A percentile compares a stretch with the other conserved stretches of the same genome.
These are phyloP conservation scores for Phytopythium cucurbitacearum DNA, from an alignment of 352 stramenopile genomes.

Conservation along the genomic window DNA sequence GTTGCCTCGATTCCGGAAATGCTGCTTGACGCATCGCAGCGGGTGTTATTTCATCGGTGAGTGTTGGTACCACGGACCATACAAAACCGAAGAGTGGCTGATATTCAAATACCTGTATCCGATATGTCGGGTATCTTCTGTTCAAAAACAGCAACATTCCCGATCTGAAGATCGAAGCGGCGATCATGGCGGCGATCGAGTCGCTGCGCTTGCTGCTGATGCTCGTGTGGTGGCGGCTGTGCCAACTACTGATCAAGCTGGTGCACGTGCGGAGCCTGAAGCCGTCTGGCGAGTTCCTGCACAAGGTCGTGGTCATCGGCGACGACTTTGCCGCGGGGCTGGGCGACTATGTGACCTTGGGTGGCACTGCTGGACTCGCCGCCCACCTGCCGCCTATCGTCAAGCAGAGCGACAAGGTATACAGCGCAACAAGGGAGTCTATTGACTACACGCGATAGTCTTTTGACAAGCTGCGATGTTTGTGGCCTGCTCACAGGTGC, in stretches of 20 bases:
- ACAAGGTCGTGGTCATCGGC: slow-evolving; percentile 82
- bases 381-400: slow-evolving; percentile 52
- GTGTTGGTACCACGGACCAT: no score
- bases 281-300: slow-evolving; percentile 57
- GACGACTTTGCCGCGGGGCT: slow-evolving; percentile 81
- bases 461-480: slow-evolving; percentile 8
- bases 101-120: no score
- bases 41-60: no score
- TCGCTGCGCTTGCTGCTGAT: slow-evolving; percentile 47
- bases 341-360: slow-evolving; percentile 73
- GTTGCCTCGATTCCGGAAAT: no score
- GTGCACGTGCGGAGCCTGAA: slow-evolving; percentile 43
- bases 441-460: neutral
- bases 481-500: slow-evolving; percentile 37
- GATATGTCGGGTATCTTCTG: no score
- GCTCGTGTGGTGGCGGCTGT: slow-evolving; percentile 70
- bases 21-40: no score
- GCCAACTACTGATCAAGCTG: slow-evolving; percentile 39
- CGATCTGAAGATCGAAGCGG: no score
- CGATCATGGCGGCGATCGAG: slow-evolving; percentile 14
- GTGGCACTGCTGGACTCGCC: slow-evolving; percentile 36
- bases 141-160: no score
- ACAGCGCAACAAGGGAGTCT: neutral
- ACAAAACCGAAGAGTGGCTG: no score
- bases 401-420: slow-evolving; percentile 54